A percentile compares a stretch with the other conserved stretches of the same genome.
phyloP scores from a whole-genome alignment of 2,329 filamentous ascomycete genomes.

The Didymella pomorum region DNA sequence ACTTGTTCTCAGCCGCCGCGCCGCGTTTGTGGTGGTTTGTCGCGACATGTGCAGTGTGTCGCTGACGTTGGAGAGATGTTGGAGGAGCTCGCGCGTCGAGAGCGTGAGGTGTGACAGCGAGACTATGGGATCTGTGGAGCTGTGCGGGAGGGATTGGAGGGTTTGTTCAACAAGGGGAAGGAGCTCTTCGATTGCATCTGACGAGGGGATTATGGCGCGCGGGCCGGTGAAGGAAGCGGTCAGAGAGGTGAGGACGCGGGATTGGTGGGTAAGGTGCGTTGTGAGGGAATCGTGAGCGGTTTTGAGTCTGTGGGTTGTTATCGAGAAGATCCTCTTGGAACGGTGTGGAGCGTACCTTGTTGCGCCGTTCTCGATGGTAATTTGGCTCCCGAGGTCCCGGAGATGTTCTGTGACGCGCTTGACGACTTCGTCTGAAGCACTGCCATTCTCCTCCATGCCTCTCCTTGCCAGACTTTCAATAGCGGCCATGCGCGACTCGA shows the following conservation, averaged over 20 bases:
- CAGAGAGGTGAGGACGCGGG: constrained; percentile 76
- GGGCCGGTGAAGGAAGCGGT: constrained; percentile 76
- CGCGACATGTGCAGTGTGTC: constrained; percentile 95
- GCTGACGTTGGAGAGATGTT: constrained; percentile 83
- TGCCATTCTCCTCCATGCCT: constrained; percentile 72
- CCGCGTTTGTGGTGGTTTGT: constrained; percentile 83
- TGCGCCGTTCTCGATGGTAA: constrained; percentile 74
- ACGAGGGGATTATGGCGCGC: constrained; percentile 67
- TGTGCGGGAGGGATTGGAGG: constrained; percentile 71
- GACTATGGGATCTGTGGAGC: constrained; percentile 70
- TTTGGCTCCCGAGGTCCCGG: constrained; percentile 75
- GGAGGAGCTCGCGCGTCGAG: constrained; percentile 73
- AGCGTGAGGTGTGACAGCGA: constrained; percentile 71
- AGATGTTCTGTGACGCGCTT: constrained; percentile 73
- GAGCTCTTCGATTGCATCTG: constrained; percentile 72
- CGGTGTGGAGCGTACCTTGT: constrained; percentile 64
- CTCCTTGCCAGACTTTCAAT: constrained; percentile 71
- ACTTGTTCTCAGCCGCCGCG: constrained; percentile 78
- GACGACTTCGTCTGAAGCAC: constrained; percentile 71
- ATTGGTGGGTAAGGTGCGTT: constrained; percentile 77
- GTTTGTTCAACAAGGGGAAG: constrained; percentile 72
- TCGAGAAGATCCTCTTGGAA: not conserved
- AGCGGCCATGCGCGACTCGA: constrained; percentile 75
- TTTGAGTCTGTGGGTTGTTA: constrained; percentile 65
- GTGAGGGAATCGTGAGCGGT: constrained; percentile 78